Evolutionary conservation across 768 basidiomycete genomes (phyloP), one percentile per base, ranked within the genome.

Genomic region (Cubamyces lactineus): DNA sequence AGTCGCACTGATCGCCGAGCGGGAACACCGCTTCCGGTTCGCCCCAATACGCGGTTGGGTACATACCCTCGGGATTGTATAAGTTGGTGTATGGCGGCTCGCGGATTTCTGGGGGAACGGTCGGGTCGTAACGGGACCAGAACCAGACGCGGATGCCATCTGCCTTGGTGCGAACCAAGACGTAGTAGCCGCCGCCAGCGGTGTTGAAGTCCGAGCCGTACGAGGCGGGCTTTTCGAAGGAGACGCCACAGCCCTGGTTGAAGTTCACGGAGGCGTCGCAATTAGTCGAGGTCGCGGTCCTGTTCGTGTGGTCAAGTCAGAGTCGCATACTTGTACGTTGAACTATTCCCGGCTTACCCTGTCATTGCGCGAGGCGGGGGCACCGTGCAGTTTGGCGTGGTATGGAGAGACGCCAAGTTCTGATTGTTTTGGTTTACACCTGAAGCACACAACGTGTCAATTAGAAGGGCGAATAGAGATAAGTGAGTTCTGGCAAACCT

Each of bases 161-260:
- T 0, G 61, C 42, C 9, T 50, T 57, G 24, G 78, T 75, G 42
- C 81, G 79, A 61, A 75, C 68, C 78, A 86, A 76, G 50, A 77
- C 86, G 69, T 80, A 89, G 77, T 76, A 86, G 0, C 89, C 89
- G 24, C 89, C 89, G 26, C 81, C 79, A 15, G 70, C 72, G 13
- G 39, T 28, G 68, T 87, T 87, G 74, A 87, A 85, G 15, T 61
- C 68, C 30, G 67, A 6, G 23, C 84, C 85, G 66, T 80, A 84
- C 13, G 82, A 81, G 8, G 75, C 71, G 17, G 72, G 62, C 5
- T 71, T 71, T 13, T 59, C 67, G 66, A 81, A 79, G 2, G 71
- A 66, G 21, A 82, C 82, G 42, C 86, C 85, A 67, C 88, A 90
- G 13, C 88, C 88, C 68, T 79, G 76, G 66, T 89, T 90, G 67